Evolutionary conservation across 2,329 filamentous ascomycete species (phyloP), one percentile per base, ranked within the genome.

Genomic region (Aspergillus terreus): DNA sequence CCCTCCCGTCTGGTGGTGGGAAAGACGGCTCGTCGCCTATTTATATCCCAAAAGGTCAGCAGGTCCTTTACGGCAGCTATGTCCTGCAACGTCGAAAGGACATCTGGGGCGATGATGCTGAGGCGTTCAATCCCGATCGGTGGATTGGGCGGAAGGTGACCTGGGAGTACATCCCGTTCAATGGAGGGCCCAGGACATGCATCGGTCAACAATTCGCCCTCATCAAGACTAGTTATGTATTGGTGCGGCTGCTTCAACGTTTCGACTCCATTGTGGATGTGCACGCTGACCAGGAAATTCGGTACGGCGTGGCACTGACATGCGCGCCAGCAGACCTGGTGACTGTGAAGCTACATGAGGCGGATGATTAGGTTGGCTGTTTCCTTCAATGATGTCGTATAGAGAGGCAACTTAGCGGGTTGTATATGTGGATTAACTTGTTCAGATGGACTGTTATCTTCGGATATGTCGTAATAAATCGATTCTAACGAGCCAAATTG

Each of bases 81-180:
- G 71, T 82, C 4, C 87, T 92, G 86, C 88, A 92, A 63, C 83
- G 88, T 2, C 81, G 86, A 14, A 67, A 67, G 43, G 76, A 79
- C 40, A 66, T 73, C 51, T 79, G 70, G 63, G 76, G 76, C 2
- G 43, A 61, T 0, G 77, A 79, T 44, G 75, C 74, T 1, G 66
- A 74, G 0, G 63, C 75, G 40, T 90, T 83, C 71, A 76, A 75
- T 54, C 87, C 87, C 0, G 85, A 88, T 44, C 76, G 86, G 48
- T 90, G 86, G 86, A 71, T 83, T 80, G 80, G 83, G 63, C 85
- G 84, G 0, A 80, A 78, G 63, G 51, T 52, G 9, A 80, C 82
- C 0, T 88, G 85, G 82, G 79, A 84, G 55, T 90, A 86, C 65
- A 79, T 90, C 23, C 40, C 40, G 15, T 42, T 42, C 40, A 42